Evolutionary conservation across 345 rosid species (phyloP), one percentile per base, ranked within the genome.

Genomic region (Camelina hispida): DNA sequence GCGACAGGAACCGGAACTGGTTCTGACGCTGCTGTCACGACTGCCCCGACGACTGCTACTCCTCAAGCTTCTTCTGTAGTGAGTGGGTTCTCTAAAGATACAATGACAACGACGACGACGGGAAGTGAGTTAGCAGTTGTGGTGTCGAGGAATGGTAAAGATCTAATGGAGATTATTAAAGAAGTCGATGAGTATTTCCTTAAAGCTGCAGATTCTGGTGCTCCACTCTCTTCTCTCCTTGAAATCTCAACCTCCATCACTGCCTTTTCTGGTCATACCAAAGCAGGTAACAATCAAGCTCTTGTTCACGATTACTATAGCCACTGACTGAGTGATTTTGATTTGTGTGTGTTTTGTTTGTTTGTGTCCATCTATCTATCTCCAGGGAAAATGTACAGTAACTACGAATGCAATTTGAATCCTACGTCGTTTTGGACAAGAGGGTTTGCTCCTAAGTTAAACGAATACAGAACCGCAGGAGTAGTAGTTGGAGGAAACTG

Each of bases 141-240:
- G 58, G 91, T 87, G 55, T 83, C 97, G 5, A 87, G 97, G 61
- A 90, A 88, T 55, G 81, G 82, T 34, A 95, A 95, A 77, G 97
- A 92, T 81, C 87, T 95, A 13, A 80, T 77, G 73, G 97, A 89
- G 88, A 95, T 95, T 51, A 84, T 87, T 8, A 91, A 92, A 72
- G 97, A 95, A 78, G 92, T 95, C 7, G 99, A 95, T 71, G 99
- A 90, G 47, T 95, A 95, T 70, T 95, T 91, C 63, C 81, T 85
- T 28, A 89, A 82, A 72, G 96, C 97, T 43, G 93, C 97, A 18
- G 88, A 89, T 63, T 88, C 92, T 3, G 97, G 97, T 11, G 74
- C 74, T 2, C 84, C 84, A 52, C 87, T 95, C 65, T 95, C 97
- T 15, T 37, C 77, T 35, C 82, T 89, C 8, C 72, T 95, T 54